These are phyloP conservation scores for Coelastrella sp. DNA, from an alignment of 139 green algal genomes.

Conservation along the genomic window DNA sequence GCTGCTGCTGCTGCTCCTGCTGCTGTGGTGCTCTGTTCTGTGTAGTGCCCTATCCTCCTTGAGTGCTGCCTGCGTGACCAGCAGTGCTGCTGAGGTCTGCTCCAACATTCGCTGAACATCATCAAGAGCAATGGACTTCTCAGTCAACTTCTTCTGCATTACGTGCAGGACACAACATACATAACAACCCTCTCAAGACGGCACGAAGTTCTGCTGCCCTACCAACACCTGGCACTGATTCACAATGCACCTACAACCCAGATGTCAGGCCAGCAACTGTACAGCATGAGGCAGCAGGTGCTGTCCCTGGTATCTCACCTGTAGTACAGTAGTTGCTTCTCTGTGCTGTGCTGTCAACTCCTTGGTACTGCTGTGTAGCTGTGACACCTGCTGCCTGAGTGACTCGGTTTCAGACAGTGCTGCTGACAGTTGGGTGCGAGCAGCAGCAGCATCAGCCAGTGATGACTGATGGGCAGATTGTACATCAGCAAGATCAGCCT, in stretches of 20 bases:
- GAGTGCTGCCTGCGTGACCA: conserved; percentile 1
- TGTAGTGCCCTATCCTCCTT: neutral
- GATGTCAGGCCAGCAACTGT: too few relatives aligned
- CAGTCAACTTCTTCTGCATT: conserved; percentile 5
- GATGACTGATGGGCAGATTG: neutral
- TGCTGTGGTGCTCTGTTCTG: neutral
- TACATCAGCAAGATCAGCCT: neutral
- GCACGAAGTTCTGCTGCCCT: too few relatives aligned
- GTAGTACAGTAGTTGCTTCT: neutral
- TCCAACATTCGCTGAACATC: conserved; percentile 18
- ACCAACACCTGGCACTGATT: too few relatives aligned
- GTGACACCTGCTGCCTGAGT: neutral
- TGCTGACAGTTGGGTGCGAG: neutral
- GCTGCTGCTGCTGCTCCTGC: neutral
- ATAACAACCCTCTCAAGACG: too few relatives aligned
- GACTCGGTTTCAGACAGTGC: neutral
- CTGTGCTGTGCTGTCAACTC: neutral
- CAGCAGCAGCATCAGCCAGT: too few relatives aligned
- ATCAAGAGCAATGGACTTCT: neutral
- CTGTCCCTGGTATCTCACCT: neutral
- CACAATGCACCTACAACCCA: too few relatives aligned
- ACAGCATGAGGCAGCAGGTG: neutral
- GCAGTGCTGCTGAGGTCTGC: conserved; percentile 19
- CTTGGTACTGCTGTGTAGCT: neutral
- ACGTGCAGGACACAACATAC: neutral